These are phyloP conservation scores for Penicillium brasilianum DNA, from an alignment of 2,329 filamentous ascomycete genomes.

Conservation along the genomic window DNA sequence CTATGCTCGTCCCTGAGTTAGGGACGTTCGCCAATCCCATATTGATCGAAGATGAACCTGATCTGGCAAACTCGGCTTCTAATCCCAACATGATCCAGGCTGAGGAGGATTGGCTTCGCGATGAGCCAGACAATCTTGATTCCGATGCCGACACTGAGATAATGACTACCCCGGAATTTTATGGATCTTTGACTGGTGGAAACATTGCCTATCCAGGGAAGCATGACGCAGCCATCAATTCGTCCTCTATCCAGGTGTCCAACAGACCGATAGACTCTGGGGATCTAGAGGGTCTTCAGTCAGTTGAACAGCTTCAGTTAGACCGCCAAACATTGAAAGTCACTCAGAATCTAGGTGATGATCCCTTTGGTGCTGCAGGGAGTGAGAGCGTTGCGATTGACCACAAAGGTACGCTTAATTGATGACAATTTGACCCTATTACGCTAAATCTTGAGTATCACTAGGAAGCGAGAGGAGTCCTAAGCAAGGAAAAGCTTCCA, in stretches of 20 bases:
- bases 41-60: conserved; percentile 14
- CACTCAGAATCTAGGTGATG: background rate
- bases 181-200: conserved; percentile 10
- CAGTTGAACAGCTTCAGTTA: conserved; percentile 5
- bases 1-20: conserved; percentile 10
- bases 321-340: conserved; percentile 1
- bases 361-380: conserved; percentile 1
- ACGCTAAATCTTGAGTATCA: conserved; percentile 6
- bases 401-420: conserved; percentile 4
- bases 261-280: background rate
- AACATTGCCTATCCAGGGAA: conserved; percentile 5
- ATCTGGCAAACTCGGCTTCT: conserved; percentile 15
- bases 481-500: conserved; percentile 1
- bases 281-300: conserved; percentile 6
- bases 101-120: conserved; percentile 11
- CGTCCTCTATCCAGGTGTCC: conserved; percentile 8
- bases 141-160: conserved; percentile 19
- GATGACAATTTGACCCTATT: background rate
- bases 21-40: conserved; percentile 21
- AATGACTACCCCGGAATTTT: conserved; percentile 14
- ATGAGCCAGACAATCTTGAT: conserved; percentile 14
- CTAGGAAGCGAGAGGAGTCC: conserved; percentile 8
- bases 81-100: conserved; percentile 18
- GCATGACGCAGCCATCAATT: conserved; percentile 3
- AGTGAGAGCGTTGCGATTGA: background rate